These are phyloP conservation scores for Geotrichum aggregatum DNA, from an alignment of 1,139 yeast genomes.

Conservation along the genomic window DNA sequence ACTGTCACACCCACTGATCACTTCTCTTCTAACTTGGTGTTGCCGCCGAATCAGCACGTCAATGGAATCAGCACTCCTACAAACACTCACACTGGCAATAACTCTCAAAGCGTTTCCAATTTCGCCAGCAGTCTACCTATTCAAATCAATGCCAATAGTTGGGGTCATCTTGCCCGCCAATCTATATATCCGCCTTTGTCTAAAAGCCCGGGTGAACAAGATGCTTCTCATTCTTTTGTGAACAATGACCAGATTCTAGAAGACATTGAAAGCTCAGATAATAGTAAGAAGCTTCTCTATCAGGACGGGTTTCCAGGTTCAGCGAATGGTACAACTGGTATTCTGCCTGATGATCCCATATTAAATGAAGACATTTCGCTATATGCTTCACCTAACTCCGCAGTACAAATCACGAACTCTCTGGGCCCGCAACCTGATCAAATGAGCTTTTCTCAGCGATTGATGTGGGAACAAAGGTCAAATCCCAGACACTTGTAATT, in stretches of 20 bases:
- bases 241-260: background rate
- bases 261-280: background rate
- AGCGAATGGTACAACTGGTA: background rate
- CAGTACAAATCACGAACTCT: conserved; percentile 13
- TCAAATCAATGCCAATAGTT: conserved; percentile 12
- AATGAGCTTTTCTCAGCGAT: conserved; percentile 23
- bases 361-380: conserved; percentile 17
- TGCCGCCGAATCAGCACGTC: background rate
- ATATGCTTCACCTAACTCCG: conserved; percentile 19
- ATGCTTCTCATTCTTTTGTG: background rate
- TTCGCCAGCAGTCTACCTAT: conserved; percentile 22
- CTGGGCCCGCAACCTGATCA: conserved; percentile 18
- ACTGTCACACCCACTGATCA: conserved; percentile 6
- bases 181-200: background rate
- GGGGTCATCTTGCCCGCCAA: conserved; percentile 17
- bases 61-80: background rate
- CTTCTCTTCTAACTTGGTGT: background rate
- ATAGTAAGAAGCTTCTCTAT: background rate
- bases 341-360: conserved; percentile 2
- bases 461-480: conserved; percentile 20
- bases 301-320: background rate
- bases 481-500: background rate
- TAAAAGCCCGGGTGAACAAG: background rate
- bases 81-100: background rate
- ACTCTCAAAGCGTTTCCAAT: background rate